phyloP scores from a whole-genome alignment of 768 basidiomycete species.

The Boletus rex-veris region DNA sequence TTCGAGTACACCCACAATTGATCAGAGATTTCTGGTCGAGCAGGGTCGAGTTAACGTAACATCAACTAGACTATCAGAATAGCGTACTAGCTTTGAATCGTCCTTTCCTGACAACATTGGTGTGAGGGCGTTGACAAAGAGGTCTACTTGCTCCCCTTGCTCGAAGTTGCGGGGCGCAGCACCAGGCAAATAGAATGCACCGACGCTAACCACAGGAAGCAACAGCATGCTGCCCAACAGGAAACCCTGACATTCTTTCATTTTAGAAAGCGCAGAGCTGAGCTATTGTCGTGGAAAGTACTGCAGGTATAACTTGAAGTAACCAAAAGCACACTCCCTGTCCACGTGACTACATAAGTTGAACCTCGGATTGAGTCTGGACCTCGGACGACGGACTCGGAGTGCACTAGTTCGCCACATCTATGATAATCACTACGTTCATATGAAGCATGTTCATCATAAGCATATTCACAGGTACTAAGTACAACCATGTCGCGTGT shows the following conservation, averaged over 20 bases:
- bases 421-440: background rate
- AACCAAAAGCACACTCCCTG: background rate
- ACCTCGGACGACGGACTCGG: no score
- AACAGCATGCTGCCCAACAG: conserved; percentile 20
- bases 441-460: no score
- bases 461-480: conserved; percentile 1
- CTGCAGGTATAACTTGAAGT: background rate
- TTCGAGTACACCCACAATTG: conserved; percentile 52
- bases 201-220: conserved; percentile 17
- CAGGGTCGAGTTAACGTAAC: conserved; percentile 4
- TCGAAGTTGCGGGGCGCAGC: conserved; percentile 84
- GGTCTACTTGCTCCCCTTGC: conserved; percentile 66
- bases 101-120: conserved; percentile 72
- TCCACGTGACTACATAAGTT: conserved; percentile 16
- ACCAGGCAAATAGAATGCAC: conserved; percentile 89
- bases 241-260: conserved; percentile 17
- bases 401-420: no score
- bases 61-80: background rate
- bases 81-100: conserved; percentile 69
- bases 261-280: conserved; percentile 6
- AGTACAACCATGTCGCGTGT: no score
- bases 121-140: conserved; percentile 86
- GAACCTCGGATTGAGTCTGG: no score
- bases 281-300: background rate
- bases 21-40: conserved; percentile 77